Conservation (phyloP, 78 protist species). For the slime mould (Dictyostelium discoideum) region dicty_2.7 NC_007091.3:4700501-4701000, state of each 20-base stretch:
- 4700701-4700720: conserved; percentile 9
- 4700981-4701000: conserved; percentile 45
- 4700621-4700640: conserved; percentile 28
- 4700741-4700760: conserved; percentile 7
- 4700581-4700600: conserved; percentile 35
- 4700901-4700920: not conserved
- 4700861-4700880: not conserved
- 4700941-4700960: conserved; percentile 8
- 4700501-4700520: not conserved
- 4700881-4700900: not conserved
- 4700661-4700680: not conserved
- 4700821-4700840: not conserved
- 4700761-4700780: conserved; percentile 11
- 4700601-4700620: conserved; percentile 46
- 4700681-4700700: conserved; percentile 37
- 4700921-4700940: not conserved
- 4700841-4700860: no score
- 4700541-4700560: conserved; percentile 43
- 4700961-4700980: not conserved
- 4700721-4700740: conserved; percentile 59
- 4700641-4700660: conserved; percentile 13
- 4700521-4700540: not conserved
- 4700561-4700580: conserved; percentile 44
- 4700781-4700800: no score
- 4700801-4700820: not conserved